Evolutionary conservation across 2,329 filamentous ascomycete species (phyloP).

Genomic region (Pseudogymnoascus sp.): DNA sequence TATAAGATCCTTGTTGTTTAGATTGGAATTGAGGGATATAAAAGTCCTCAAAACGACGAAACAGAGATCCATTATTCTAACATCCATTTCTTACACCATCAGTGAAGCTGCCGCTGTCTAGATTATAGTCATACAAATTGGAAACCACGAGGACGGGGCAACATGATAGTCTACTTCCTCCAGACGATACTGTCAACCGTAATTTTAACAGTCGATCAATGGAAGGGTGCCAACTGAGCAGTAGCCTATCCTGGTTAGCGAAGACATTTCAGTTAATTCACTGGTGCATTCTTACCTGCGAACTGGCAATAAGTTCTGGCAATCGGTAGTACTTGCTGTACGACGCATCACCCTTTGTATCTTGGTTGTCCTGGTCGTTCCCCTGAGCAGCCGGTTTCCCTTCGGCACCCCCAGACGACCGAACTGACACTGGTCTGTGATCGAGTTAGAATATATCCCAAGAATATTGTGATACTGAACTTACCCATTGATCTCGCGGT

Average conservation of each 20-base stretch:
- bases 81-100: conserved; percentile 4
- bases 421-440: conserved; percentile 35
- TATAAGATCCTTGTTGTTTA: not conserved
- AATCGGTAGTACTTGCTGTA: conserved; percentile 36
- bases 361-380: conserved; percentile 32
- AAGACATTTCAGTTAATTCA: not conserved
- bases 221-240: not conserved
- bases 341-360: conserved; percentile 34
- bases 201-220: not conserved
- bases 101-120: not conserved
- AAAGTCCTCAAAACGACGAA: not conserved
- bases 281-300: not conserved
- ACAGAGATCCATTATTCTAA: conserved; percentile 1
- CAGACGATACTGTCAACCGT: not conserved
- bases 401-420: conserved; percentile 29
- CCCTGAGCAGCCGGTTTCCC: conserved; percentile 33
- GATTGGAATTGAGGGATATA: not conserved
- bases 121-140: conserved; percentile 8
- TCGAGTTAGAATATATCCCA: conserved; percentile 12
- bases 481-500: conserved; percentile 80
- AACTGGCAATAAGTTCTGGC: conserved; percentile 11
- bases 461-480: conserved; percentile 21
- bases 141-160: not conserved
- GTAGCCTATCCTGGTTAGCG: not conserved
- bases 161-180: not conserved